Conservation (phyloP, 2,329 filamentous ascomycete genomes). For the Fusarium dimerum region DNA sequence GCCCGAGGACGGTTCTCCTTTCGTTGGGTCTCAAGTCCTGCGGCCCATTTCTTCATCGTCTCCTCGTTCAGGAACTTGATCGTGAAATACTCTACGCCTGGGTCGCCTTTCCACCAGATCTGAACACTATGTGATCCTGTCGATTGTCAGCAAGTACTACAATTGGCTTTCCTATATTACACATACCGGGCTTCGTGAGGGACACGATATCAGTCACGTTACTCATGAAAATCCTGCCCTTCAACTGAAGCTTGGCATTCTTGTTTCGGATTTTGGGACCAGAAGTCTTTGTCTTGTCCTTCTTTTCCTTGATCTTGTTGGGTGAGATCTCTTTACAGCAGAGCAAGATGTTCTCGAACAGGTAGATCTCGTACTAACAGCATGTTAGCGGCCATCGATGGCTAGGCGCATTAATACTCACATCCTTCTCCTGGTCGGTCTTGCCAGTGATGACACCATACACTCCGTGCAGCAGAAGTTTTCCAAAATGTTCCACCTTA, state of each 20-base stretch:
- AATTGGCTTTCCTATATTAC: not conserved
- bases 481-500: conserved; percentile 86
- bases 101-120: conserved; percentile 98
- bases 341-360: conserved; percentile 92
- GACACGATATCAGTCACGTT: conserved; percentile 96
- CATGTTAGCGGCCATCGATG: conserved; percentile 12
- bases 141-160: conserved; percentile 28
- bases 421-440: conserved; percentile 89
- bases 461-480: conserved; percentile 82
- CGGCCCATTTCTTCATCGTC: conserved; percentile 88
- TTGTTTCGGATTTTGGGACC: conserved; percentile 61
- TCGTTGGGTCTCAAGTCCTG: conserved; percentile 75
- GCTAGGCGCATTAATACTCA: conserved; percentile 41
- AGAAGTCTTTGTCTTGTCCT: conserved; percentile 60
- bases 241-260: conserved; percentile 85
- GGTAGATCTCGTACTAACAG: conserved; percentile 87
- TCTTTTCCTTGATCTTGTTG: conserved; percentile 80
- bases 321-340: conserved; percentile 95
- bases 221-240: conserved; percentile 98
- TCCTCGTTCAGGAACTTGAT: conserved; percentile 94
- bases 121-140: conserved; percentile 90
- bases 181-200: conserved; percentile 79
- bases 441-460: conserved; percentile 90
- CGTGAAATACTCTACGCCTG: conserved; percentile 92
- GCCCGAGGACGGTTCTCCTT: conserved; percentile 58